A percentile compares a stretch with the other conserved stretches of the same genome.
Conservation (phyloP, 805 yeast species). For the Spencermartinsiella europaea region DNA sequence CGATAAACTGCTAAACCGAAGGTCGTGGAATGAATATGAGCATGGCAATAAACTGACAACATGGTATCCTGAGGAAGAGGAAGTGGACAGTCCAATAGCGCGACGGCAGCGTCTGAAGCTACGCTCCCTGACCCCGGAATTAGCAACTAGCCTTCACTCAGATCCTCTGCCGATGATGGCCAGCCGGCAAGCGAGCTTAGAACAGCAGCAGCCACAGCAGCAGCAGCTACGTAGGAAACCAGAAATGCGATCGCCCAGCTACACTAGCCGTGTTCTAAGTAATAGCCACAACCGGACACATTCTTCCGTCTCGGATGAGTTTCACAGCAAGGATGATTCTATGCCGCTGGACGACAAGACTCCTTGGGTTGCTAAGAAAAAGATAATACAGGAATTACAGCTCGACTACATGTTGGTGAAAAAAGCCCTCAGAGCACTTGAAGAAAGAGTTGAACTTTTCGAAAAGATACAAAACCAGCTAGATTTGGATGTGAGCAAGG, state of each 20-base stretch:
- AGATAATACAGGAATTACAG: slow-evolving; percentile 9
- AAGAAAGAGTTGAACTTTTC: slow-evolving; percentile 15
- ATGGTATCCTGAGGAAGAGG: background rate
- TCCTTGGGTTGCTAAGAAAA: background rate
- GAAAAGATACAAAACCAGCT: slow-evolving; percentile 2
- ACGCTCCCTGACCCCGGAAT: background rate
- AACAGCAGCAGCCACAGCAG: background rate
- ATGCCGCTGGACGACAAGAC: background rate
- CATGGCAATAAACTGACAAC: background rate
- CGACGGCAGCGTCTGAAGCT: slow-evolving; percentile 9
- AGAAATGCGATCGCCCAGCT: background rate
- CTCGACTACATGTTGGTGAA: slow-evolving; percentile 18
- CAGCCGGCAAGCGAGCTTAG: background rate
- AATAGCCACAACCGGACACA: background rate
- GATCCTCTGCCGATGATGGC: background rate
- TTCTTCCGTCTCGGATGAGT: background rate
- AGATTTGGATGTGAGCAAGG: background rate
- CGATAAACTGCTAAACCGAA: background rate
- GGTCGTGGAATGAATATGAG: slow-evolving; percentile 3
- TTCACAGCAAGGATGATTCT: background rate
- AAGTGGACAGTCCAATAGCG: slow-evolving; percentile 11
- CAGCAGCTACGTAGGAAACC: background rate
- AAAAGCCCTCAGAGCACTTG: slow-evolving; percentile 14
- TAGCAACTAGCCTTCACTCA: background rate
- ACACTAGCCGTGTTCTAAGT: background rate